Percentiles rank a stretch among this genome's conserved stretches.
Evolutionary conservation across 2,329 filamentous ascomycete genomes (phyloP).

Genomic region (Sclerotinia nivalis): DNA sequence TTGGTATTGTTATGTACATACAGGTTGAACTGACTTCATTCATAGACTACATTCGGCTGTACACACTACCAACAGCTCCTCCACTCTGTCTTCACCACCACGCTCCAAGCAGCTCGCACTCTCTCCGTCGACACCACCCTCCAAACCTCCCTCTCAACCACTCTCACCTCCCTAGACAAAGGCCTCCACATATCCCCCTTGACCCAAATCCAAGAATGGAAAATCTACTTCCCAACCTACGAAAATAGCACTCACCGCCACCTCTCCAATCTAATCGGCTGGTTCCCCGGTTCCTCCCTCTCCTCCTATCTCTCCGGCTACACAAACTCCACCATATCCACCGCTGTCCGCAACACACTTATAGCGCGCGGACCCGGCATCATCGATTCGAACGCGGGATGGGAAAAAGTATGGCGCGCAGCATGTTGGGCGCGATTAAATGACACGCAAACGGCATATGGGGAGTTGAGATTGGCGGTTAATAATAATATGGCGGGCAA

Average conservation of each 20-base stretch:
- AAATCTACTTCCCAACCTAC: constrained; percentile 42
- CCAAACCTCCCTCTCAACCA: constrained; percentile 43
- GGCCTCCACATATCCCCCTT: constrained; percentile 50
- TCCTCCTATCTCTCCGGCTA: constrained; percentile 48
- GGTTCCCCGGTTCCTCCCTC: constrained; percentile 55
- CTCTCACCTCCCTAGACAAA: constrained; percentile 51
- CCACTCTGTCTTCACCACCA: constrained; percentile 39
- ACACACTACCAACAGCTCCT: constrained; percentile 56
- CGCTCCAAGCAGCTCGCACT: constrained; percentile 4
- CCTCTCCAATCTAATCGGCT: constrained; percentile 57
- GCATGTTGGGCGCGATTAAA: constrained; percentile 59
- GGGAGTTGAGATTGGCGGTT: constrained; percentile 51
- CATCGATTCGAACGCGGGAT: constrained; percentile 55
- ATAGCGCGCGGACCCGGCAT: constrained; percentile 50
- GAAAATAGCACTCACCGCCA: constrained; percentile 52
- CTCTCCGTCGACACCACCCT: constrained; percentile 38
- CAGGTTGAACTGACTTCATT: not conserved
- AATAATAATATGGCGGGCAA: constrained; percentile 53
- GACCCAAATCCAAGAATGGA: constrained; percentile 54
- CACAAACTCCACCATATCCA: constrained; percentile 46
- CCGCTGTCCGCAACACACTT: constrained; percentile 50
- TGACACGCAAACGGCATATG: constrained; percentile 51
- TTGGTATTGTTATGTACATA: not conserved
- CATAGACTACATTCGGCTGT: constrained; percentile 52
- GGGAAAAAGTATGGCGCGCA: constrained; percentile 59